phyloP scores from a whole-genome alignment of 805 yeast genomes.

The Wickerhamiella azymoides region DNA sequence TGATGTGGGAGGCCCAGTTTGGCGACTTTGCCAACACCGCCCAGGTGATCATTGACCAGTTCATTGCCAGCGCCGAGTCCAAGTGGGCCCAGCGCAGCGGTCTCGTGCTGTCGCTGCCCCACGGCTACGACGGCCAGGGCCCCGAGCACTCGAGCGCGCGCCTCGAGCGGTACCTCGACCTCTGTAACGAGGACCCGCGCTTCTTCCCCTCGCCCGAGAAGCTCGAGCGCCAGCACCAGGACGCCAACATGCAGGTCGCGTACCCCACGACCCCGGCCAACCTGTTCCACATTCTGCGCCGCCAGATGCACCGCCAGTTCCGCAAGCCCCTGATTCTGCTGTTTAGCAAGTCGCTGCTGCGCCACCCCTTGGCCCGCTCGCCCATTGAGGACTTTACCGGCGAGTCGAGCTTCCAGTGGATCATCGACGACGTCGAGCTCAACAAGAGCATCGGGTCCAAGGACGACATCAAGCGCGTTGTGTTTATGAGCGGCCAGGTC shows the following conservation, averaged over 20 bases:
- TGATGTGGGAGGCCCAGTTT: conserved; percentile 99
- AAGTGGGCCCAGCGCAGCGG: conserved; percentile 99
- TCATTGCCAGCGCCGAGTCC: conserved; percentile 89
- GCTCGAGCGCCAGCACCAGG: conserved; percentile 95
- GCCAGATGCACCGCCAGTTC: conserved; percentile 99
- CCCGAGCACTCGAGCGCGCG: conserved; percentile 99
- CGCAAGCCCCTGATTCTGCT: conserved; percentile 67
- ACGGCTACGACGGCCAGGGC: conserved; percentile 99
- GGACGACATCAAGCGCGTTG: conserved; percentile 77
- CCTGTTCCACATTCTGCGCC: conserved; percentile 88
- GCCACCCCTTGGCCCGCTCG: conserved; percentile 97
- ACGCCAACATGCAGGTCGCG: conserved; percentile 93
- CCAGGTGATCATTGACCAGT: conserved; percentile 94
- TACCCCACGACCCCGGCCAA: conserved; percentile 98
- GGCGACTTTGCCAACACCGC: conserved; percentile 99
- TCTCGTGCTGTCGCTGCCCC: conserved; percentile 86
- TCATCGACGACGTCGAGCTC: conserved; percentile 81
- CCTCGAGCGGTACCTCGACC: conserved; percentile 88
- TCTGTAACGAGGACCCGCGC: conserved; percentile 93
- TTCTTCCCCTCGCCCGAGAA: conserved; percentile 80
- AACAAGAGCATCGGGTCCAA: conserved; percentile 63
- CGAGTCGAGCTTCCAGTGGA: conserved; percentile 88
- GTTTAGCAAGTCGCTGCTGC: conserved; percentile 85
- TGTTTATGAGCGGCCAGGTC: conserved; percentile 85
- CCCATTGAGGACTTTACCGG: conserved; percentile 70